Base-by-base conservation (phyloP, 805 yeast species). In the Wickerhamiella qilinensis region DNA sequence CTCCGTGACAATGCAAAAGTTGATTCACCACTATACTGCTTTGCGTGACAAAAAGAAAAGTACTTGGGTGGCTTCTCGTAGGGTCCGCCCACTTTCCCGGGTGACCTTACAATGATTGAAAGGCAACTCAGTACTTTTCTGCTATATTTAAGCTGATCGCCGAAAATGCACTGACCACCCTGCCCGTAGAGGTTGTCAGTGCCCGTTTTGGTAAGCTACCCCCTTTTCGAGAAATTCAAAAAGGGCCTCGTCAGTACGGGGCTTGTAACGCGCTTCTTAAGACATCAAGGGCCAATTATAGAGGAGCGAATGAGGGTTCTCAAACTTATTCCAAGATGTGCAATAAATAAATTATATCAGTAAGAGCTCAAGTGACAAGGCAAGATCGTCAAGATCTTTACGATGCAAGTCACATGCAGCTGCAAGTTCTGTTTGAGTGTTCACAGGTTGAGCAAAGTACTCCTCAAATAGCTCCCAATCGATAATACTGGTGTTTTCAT, bases 171-270 rank as follows among this genome's bases (percentile, higher is more conserved):
- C 33, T 48, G 21, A 28, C 19, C 15, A 20, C 49, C 11, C 39
- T 45, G 29, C 48, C 50, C 0, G 35, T 48, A 20, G 38, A 30
- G 19, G 53, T 54, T 5, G 40, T 47, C 20, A 46, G 44, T 22
- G 35, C 38, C 15, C 50, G 57, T 8, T 42, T 53, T n/a, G 54
- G 47, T 25, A 35, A 36, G 25, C 38, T 52, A 19, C 45, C 46
- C 28, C 44, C 38, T 20, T 56, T 48, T n/a, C n/a, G n/a, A n/a
- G n/a, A n/a, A n/a, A n/a, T n/a, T n/a, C n/a, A n/a, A n/a, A n/a
- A n/a, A n/a, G n/a, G n/a, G n/a, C n/a, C n/a, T n/a, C n/a, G n/a
- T n/a, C n/a, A n/a, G n/a, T n/a, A n/a, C n/a, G n/a, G n/a, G n/a
- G n/a, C n/a, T n/a, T n/a, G n/a, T n/a, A n/a, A n/a, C n/a, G n/a